Conservation (phyloP, 1,284 basidiomycete genomes). For the Puccinia triticina region DNA sequence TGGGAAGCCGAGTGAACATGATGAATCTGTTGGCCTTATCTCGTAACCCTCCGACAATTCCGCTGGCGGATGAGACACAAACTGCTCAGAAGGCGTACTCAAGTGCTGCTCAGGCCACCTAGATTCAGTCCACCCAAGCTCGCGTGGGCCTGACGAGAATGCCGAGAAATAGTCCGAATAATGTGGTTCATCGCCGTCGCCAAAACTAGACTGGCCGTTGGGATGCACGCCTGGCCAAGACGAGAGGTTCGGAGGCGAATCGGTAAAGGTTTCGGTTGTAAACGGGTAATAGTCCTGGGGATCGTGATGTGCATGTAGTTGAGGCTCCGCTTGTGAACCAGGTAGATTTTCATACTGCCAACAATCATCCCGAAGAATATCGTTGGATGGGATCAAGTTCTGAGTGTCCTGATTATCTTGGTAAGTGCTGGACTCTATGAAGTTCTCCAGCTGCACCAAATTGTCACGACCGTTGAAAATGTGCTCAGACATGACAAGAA, state of each 20-base stretch:
- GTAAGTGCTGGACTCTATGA: neutral
- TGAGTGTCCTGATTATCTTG: neutral
- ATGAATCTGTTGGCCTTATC: neutral
- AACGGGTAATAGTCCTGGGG: neutral
- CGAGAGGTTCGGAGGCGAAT: neutral
- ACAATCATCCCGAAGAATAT: neutral
- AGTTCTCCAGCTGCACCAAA: neutral
- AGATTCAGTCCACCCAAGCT: neutral
- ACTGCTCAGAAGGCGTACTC: neutral
- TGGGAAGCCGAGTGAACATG: neutral
- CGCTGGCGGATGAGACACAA: neutral
- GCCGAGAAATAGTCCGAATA: neutral
- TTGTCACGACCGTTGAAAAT: neutral
- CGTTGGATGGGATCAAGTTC: neutral
- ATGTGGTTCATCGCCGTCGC: neutral
- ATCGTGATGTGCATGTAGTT: neutral
- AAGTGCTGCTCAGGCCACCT: neutral
- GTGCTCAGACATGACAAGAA: conserved; percentile 9
- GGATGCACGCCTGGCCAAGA: neutral
- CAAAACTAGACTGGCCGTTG: neutral
- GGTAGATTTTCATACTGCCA: neutral
- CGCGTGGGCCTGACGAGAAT: neutral
- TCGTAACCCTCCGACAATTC: neutral
- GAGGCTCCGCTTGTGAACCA: neutral
- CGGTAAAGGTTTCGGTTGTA: neutral